Base-by-base conservation (phyloP, 1,139 yeast genomes). In the Suhomyces coccinellae region DNA sequence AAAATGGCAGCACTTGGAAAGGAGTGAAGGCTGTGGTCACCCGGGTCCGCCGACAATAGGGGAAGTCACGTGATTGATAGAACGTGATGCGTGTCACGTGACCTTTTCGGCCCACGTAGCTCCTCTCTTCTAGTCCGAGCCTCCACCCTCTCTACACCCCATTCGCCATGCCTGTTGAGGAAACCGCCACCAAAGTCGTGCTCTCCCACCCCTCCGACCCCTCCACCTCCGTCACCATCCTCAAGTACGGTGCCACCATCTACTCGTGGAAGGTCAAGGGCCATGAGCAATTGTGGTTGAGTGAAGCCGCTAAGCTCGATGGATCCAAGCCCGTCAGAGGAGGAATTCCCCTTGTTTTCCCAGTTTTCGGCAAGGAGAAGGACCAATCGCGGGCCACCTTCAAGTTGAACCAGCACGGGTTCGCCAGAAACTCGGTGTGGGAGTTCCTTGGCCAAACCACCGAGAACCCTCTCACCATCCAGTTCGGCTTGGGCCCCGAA, bases 311-410 rank as follows among this genome's bases (percentile, higher is more conserved):
- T 42, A 80, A 83, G 56, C 70, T 91, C 51, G 98, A 93, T 58
- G 97, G 97, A 4, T 69, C 91, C 40, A 87, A 86, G 62, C 95
- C 98, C 1, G 97, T 93, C 22, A 80, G 99, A 61, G 99, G 99
- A 50, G 99, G 99, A 41, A 87, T 93, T 44, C 99, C 99, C 11
- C 73, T 93, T 27, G 98, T 91, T 2, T 93, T 93, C 77, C 99
- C 98, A 1, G 84, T 90, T 7, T 93, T 93, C 65, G 98, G 99
- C 48, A 89, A 87, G 62, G 75, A 51, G 63, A 73, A 53, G 70
- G 58, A 64, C 34, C 59, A 57, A 38, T 22, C 48, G 6, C 76
- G 71, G 49, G 69, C 77, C 26, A 71, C 79, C 2, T 60, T 48
- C 51, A 56, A 61, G 31, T 78, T 93, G 55, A 97, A 97, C 12